Evolutionary conservation across 2,329 filamentous ascomycete species (phyloP).

Genomic region (Paraphaeosphaeria minitans): DNA sequence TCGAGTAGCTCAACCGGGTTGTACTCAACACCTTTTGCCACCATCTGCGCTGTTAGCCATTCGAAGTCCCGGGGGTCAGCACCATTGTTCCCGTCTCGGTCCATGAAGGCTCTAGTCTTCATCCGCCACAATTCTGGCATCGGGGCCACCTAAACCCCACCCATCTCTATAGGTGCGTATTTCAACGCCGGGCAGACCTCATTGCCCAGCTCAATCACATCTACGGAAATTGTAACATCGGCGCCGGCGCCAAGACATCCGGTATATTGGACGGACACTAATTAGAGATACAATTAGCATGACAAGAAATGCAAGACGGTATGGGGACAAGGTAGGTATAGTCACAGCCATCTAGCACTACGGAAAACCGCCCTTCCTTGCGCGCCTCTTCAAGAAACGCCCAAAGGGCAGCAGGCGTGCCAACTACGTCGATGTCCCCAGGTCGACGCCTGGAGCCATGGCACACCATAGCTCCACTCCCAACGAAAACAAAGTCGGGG

Average conservation of each 20-base stretch:
- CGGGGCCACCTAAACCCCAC: slow-evolving; percentile 5
- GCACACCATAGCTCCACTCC: slow-evolving; percentile 1
- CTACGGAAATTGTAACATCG: neutral
- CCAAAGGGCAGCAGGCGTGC: slow-evolving; percentile 1
- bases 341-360: neutral
- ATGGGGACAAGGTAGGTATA: neutral
- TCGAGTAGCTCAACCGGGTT: neutral
- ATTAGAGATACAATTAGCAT: neutral
- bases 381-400: neutral
- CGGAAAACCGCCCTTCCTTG: slow-evolving; percentile 1
- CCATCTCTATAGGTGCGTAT: slow-evolving; percentile 4
- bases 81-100: neutral
- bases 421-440: neutral
- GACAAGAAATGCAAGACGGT: neutral
- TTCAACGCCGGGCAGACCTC: slow-evolving; percentile 5
- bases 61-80: slow-evolving; percentile 1
- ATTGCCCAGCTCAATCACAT: neutral
- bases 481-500: neutral
- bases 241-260: neutral
- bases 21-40: neutral
- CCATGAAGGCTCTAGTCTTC: slow-evolving; percentile 1
- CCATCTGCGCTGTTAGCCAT: neutral
- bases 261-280: neutral
- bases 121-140: neutral
- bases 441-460: slow-evolving; percentile 1